These are phyloP conservation scores for Exsudoporus frostii DNA, from an alignment of 768 basidiomycete species.

Conservation along the genomic window DNA sequence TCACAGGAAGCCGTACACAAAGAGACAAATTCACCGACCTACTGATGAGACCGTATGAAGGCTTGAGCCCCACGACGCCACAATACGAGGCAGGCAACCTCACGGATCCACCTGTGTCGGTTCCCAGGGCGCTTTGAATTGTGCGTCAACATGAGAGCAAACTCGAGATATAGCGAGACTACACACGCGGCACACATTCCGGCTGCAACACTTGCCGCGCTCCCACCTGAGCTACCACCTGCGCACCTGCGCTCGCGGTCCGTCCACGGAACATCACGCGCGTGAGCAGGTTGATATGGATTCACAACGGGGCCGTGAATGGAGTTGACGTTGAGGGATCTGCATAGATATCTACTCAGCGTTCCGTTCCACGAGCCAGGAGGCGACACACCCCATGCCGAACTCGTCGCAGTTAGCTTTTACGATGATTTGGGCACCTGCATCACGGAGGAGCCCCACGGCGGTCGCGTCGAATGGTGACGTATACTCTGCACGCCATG, in stretches of 20 bases:
- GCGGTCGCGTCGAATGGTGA: conserved; percentile 89
- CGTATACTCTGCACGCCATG: conserved; percentile 51
- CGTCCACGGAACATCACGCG: conserved; percentile 19
- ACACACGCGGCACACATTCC: conserved; percentile 82
- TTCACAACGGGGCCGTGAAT: conserved; percentile 78
- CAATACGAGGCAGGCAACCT: conserved; percentile 94
- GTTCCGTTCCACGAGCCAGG: neutral
- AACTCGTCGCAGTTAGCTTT: conserved; percentile 98
- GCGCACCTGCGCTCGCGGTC: conserved; percentile 55
- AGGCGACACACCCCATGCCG: conserved; percentile 82
- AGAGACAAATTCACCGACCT: conserved; percentile 45
- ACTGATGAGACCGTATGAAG: conserved; percentile 89
- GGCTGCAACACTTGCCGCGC: conserved; percentile 88
- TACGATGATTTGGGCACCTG: conserved; percentile 72
- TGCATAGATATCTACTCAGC: conserved; percentile 22
- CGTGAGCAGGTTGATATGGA: conserved; percentile 45
- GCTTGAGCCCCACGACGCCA: conserved; percentile 88
- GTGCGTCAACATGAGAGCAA: neutral
- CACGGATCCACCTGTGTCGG: conserved; percentile 94
- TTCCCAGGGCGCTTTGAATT: conserved; percentile 71
- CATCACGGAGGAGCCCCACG: conserved; percentile 53
- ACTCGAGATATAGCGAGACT: neutral
- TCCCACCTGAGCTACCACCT: conserved; percentile 94
- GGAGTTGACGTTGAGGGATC: conserved; percentile 76
- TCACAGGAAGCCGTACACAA: neutral